Base-by-base conservation (phyloP, 129 eudicot species). In the Mikania micrantha region DNA sequence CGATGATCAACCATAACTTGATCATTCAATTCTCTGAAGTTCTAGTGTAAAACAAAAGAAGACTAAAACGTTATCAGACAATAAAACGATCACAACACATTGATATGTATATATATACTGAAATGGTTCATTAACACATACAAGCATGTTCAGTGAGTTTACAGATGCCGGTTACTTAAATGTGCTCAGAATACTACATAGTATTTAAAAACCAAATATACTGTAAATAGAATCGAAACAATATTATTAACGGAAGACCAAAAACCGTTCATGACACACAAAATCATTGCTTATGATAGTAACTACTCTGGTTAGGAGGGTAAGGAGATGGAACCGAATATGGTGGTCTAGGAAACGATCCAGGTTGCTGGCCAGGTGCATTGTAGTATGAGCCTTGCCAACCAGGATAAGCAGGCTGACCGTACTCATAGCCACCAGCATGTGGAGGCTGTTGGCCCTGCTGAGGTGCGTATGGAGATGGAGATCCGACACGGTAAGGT, bases 331-430 rank as follows among this genome's bases (percentile, higher is more conserved):
- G 84, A 66, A 54, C 73, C 6, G 95, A 81, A 78, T 94, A 94
- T 29, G 99, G 97, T 24, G 97, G 97, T 54, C 92, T 82, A 8
- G 98, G 90, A 77, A 72, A 71, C 6, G 86, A 64, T 45, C 93
- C 95, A 0, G 90, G 85, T 71, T 94, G 97, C 71, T 86, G 45
- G 5, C 28, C 71, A 20, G 48, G 85, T n/a, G 90, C 82, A 65
- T 85, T 90, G 58, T 94, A 90, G 83, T 94, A 90, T 28, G 87
- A 83, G 12, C 94, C 99, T 54, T 75, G 90, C 99, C 99, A 94
- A 7, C 97, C 95, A 1, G 95, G 95, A 75, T 94, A 90, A 52
- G 95, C 97, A 58, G 96, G 96, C 54, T 90, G 99, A 11, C 99
- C 99, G 5, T 90, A 94, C 60, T 94, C 90, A 24, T 87, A 84